Base-by-base conservation (phyloP, 139 green algal species). In the Closterium sp. region DNA sequence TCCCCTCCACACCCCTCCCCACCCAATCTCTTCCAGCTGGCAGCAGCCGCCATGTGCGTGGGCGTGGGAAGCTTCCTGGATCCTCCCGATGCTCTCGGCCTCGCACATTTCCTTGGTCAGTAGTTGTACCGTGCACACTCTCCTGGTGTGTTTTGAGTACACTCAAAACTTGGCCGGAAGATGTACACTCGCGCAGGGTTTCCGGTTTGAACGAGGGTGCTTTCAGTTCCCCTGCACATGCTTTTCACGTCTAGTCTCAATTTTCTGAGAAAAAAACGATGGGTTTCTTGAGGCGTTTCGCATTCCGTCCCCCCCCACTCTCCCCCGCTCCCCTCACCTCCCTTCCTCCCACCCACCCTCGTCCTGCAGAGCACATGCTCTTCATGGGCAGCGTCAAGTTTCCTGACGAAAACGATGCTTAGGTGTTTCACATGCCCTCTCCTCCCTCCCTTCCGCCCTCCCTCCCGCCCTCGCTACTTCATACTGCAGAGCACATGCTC, bases 311-410 rank as follows among this genome's bases (percentile, higher is more conserved):
- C n/a, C n/a, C n/a, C n/a, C n/a, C n/a, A n/a, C n/a, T 28, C 79
- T 86, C 79, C 79, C 28, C 79, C 28, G n/a, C 79, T 10, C 28
- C 7, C 79, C 79, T 1, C 79, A n/a, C 79, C 17, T 86, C 79
- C 27, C 79, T 86, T 17, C 27, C 27, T 86, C 79, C 38, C 7
- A 9, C 38, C 38, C 62, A 4, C 45, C 10, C 10, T 85, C 17
- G 31, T 91, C 34, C 31, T 29, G 24, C 28, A 95, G 98, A 99
- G 95, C 98, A 99, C 96, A 99, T 99, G 98, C 96, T 99, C 70
- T 99, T 99, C 96, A 99, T 99, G 98, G 98, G 98, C 90, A 98
- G 96, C 90, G 94, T 95, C 28, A 96, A 97, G 90, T 99, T 96
- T 95, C 97, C 98, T 0, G 95, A 98, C 86, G 98, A 99, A 90